These are phyloP conservation scores for Plasmodium vivax DNA, from an alignment of 169 alveolate species.

Conservation along the genomic window DNA sequence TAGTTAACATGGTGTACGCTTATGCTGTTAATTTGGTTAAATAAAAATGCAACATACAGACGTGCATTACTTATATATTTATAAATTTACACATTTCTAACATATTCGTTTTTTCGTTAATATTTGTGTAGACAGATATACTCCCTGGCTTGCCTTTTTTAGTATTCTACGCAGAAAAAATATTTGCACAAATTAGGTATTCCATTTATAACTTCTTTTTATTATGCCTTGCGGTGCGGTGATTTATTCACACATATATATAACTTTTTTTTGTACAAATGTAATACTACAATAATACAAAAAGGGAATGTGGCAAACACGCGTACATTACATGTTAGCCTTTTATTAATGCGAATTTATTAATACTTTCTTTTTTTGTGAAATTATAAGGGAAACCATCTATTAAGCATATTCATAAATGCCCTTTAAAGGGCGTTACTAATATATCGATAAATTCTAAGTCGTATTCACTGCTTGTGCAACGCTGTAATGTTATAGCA, in stretches of 20 bases:
- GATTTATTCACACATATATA: no score
- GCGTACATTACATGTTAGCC: no score
- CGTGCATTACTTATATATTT: background rate
- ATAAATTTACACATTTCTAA: background rate
- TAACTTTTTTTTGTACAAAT: background rate
- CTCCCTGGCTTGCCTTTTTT: background rate
- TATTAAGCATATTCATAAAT: background rate
- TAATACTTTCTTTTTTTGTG: no score
- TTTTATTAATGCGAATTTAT: no score
- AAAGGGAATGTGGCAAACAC: no score
- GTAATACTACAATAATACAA: background rate
- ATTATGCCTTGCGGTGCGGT: background rate
- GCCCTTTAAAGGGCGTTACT: background rate
- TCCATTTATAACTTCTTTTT: background rate
- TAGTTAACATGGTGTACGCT: background rate
- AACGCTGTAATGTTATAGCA: background rate
- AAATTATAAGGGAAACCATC: no score
- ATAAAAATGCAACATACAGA: background rate
- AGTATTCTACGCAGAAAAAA: background rate
- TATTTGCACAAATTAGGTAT: background rate
- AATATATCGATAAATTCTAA: background rate
- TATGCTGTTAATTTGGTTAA: background rate
- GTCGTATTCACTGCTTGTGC: background rate
- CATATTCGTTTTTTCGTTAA: background rate
- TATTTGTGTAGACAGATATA: background rate